Conservation (phyloP, 176 grass and related monocot genomes). For the Typha latifolia region DNA sequence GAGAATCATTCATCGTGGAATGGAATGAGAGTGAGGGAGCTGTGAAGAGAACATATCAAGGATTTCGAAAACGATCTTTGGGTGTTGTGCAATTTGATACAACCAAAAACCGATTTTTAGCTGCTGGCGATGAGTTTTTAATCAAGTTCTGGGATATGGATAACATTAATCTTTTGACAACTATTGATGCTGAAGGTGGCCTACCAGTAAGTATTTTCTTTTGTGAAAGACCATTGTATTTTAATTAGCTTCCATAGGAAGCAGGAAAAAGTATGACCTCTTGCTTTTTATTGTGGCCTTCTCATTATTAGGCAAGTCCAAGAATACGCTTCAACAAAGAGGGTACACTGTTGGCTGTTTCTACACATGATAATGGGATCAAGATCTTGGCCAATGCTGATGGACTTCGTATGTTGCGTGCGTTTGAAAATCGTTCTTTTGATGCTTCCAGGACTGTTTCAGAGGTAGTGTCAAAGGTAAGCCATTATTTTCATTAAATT, state of each 20-base stretch:
- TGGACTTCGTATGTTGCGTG: conserved; percentile 65
- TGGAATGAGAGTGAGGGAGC: conserved; percentile 99
- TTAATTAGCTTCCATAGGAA: conserved; percentile 1
- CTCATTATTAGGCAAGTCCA: conserved; percentile 58
- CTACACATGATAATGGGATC: conserved; percentile 82
- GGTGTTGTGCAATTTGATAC: conserved; percentile 99
- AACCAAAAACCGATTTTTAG: conserved; percentile 80
- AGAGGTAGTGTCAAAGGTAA: conserved; percentile 78
- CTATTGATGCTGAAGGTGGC: conserved; percentile 89
- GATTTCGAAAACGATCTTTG: conserved; percentile 79
- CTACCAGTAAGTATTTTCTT: conserved; percentile 40
- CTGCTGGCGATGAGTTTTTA: conserved; percentile 90
- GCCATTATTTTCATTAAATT: neutral
- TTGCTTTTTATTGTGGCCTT: conserved; percentile 17
- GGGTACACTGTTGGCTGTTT: conserved; percentile 80
- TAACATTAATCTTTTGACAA: conserved; percentile 72
- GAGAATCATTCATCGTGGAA: conserved; percentile 94
- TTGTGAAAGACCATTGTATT: neutral
- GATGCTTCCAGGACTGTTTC: conserved; percentile 68
- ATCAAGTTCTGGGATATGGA: conserved; percentile 99
- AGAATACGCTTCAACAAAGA: conserved; percentile 96
- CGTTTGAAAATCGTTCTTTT: conserved; percentile 87
- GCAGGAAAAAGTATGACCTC: neutral
- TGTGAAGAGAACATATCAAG: conserved; percentile 94
- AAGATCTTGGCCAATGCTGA: conserved; percentile 96